Base-by-base conservation (phyloP, 139 green algal genomes). In the Chlorella sp. region DNA sequence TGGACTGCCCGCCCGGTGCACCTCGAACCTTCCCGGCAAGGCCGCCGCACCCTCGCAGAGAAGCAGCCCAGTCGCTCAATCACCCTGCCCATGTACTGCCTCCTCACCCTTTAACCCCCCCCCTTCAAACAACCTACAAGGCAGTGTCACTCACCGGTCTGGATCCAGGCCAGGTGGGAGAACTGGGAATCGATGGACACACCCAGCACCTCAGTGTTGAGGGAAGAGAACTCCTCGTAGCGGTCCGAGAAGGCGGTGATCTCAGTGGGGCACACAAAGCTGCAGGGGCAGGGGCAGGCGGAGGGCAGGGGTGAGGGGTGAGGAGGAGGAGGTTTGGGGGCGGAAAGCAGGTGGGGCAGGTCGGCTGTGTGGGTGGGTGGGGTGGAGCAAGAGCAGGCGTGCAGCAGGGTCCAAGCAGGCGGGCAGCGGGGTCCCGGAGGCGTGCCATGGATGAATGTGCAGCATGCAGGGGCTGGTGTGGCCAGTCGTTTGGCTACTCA, bases 201-300 rank as follows among this genome's bases (percentile, higher is more conserved):
- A 18, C 97, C 97, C 87, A 99, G 93, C 93, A 99, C 73, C 95
- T 99, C 97, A 83, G 94, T 95, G 91, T 97, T 96, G 36, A 99
- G 86, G n/a, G 91, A 91, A 73, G 92, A 92, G 94, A 99, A 99
- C 93, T 99, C 98, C 2, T 88, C 92, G 90, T 98, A 92, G 86
- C 97, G 95, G 90, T 99, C 98, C 53, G 94, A 98, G 95, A 99
- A 99, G 75, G 98, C 98, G 36, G 97, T 99, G 93, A 99, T 99
- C 95, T 99, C 98, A 19, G 97, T 99, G 34, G 98, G 97, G 95
- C 97, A 96, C 19, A 96, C 94, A 88, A 98, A 97, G 53, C 82
- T 87, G 82, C 61, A 36, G 1, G 75, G 75, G 34, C 0, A 19
- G 90, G 73, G n/a, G 32, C 2, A 34, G 86, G n/a, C 28, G 86